phyloP scores from a whole-genome alignment of 805 yeast genomes.

The Hanseniaspora clermontiae region DNA sequence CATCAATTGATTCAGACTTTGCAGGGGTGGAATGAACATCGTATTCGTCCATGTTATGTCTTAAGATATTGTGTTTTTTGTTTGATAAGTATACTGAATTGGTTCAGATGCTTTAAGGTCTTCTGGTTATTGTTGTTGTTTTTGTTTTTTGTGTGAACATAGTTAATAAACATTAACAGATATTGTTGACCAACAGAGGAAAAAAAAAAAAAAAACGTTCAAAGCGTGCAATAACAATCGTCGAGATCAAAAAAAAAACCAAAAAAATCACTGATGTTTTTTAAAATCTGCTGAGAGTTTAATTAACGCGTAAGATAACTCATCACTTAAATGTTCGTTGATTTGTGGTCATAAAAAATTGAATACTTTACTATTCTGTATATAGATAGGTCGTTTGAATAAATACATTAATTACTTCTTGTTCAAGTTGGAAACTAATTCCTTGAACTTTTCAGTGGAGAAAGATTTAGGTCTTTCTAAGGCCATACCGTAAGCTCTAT shows the following conservation, averaged over 20 bases:
- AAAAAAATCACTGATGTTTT: neutral
- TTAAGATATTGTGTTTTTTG: too few species aligned
- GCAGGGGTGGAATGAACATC: conserved; percentile 2
- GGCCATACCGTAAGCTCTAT: conserved; percentile 70
- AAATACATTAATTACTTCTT: neutral
- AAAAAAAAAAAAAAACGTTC: too few species aligned
- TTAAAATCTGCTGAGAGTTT: neutral
- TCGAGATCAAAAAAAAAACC: neutral
- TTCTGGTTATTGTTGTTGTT: too few species aligned
- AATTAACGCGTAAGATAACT: neutral
- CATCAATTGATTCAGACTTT: neutral
- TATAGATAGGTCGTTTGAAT: neutral
- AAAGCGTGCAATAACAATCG: neutral
- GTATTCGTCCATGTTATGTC: neutral
- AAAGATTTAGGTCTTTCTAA: conserved; percentile 86
- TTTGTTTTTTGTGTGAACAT: too few species aligned
- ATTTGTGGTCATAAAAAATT: neutral
- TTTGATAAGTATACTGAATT: too few species aligned
- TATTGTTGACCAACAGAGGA: too few species aligned
- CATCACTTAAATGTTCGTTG: too few species aligned
- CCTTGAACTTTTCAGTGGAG: conserved; percentile 85
- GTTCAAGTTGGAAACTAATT: conserved; percentile 40
- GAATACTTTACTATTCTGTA: neutral
- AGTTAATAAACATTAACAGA: too few species aligned
- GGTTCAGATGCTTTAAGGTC: too few species aligned